Conservation (phyloP, 208 protist genomes). For the Trypanosomatidae sp. region DNA sequence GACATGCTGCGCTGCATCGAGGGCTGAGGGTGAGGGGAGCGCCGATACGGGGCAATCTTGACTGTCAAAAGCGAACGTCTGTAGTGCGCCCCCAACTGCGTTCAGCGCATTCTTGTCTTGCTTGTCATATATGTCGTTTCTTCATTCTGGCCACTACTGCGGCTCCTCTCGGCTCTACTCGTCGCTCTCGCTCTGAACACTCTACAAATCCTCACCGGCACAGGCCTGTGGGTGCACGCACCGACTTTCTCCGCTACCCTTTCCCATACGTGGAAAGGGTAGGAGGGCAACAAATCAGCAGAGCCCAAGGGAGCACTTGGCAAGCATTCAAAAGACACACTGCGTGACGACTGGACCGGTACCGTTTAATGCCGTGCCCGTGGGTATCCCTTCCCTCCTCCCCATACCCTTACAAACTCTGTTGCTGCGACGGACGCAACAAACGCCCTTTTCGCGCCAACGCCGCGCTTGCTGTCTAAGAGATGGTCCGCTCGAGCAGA, state of each 20-base stretch:
- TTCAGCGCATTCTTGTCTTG: neutral
- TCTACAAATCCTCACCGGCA: neutral
- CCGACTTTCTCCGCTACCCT: neutral
- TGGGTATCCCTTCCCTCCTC: no score
- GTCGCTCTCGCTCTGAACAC: neutral
- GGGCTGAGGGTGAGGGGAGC: neutral
- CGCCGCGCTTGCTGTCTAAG: no score
- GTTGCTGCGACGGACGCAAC: no score
- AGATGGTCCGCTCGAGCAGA: no score
- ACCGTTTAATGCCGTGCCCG: no score
- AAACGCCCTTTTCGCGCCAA: no score
- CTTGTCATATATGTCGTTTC: neutral
- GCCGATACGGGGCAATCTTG: neutral
- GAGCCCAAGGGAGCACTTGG: no score
- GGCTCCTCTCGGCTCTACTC: neutral
- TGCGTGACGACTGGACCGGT: no score
- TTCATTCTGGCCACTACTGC: neutral
- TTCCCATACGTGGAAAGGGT: neutral
- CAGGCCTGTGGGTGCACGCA: neutral
- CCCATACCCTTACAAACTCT: no score
- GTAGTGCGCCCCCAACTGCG: neutral
- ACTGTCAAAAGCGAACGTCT: neutral
- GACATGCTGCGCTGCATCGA: neutral
- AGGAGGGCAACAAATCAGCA: no score
- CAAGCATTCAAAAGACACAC: no score